These are phyloP conservation scores for Petunia axillaris DNA, from an alignment of 257 asterid species.

Conservation along the genomic window DNA sequence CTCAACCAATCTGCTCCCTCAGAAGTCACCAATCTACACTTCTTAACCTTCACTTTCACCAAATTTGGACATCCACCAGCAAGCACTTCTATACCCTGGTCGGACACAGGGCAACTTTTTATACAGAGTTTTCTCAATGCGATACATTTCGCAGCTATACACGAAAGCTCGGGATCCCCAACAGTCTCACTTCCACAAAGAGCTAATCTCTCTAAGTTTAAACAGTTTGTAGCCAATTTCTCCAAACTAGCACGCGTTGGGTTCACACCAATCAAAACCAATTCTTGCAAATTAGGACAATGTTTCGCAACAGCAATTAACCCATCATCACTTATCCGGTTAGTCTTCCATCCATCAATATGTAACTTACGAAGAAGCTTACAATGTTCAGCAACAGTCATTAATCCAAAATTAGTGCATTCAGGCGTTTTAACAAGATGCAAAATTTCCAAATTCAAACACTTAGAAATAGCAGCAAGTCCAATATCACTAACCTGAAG, in stretches of 20 bases:
- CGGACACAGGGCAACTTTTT: conserved; percentile 85
- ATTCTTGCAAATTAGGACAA: conserved; percentile 71
- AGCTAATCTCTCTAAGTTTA: conserved; percentile 79
- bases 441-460: conserved; percentile 64
- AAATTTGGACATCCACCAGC: conserved; percentile 92
- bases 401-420: conserved; percentile 71
- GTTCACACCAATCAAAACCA: conserved; percentile 85
- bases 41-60: conserved; percentile 91
- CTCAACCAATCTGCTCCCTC: conserved; percentile 86
- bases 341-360: conserved; percentile 91
- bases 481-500: conserved; percentile 79
- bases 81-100: conserved; percentile 79
- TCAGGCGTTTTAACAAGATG: conserved; percentile 91
- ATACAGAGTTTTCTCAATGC: conserved; percentile 86
- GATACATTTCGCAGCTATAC: conserved; percentile 74
- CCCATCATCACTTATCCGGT: conserved; percentile 79
- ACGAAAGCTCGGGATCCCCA: conserved; percentile 78
- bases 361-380: conserved; percentile 70
- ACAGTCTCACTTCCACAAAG: conserved; percentile 85
- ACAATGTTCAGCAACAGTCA: conserved; percentile 65
- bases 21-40: conserved; percentile 80
- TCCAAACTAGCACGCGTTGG: conserved; percentile 66
- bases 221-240: conserved; percentile 65
- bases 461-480: conserved; percentile 59
- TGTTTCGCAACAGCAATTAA: conserved; percentile 71